phyloP scores from a whole-genome alignment of 352 stramenopile genomes.

The Globisporangium cederbergense region DNA sequence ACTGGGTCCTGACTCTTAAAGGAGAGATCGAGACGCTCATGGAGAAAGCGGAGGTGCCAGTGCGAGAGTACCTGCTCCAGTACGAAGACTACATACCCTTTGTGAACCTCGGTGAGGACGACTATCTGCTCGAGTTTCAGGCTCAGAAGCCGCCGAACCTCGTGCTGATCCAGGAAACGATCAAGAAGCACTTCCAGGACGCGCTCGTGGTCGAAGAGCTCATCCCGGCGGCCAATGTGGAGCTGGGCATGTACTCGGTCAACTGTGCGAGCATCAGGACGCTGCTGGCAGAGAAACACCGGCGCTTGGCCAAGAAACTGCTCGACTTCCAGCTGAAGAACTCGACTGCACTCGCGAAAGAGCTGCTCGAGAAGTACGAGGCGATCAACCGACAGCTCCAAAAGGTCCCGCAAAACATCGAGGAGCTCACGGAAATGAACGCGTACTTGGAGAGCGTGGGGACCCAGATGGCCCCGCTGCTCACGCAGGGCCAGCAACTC shows the following conservation, averaged over 20 bases:
- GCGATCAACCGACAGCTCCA: constrained; percentile 81
- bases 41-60: constrained; percentile 48
- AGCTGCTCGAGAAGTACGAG: constrained; percentile 81
- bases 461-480: constrained; percentile 52
- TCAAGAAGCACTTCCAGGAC: constrained; percentile 77
- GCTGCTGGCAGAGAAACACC: constrained; percentile 76
- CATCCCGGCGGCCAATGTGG: constrained; percentile 56
- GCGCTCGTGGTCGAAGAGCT: constrained; percentile 50
- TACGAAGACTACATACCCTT: constrained; percentile 88
- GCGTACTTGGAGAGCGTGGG: constrained; percentile 78
- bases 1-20: constrained; percentile 71
- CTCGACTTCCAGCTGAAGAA: constrained; percentile 76
- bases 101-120: constrained; percentile 88
- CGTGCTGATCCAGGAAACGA: constrained; percentile 57
- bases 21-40: constrained; percentile 56
- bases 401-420: constrained; percentile 89
- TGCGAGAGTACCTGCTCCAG: constrained; percentile 75
- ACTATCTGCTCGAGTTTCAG: constrained; percentile 75
- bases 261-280: constrained; percentile 65
- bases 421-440: constrained; percentile 88
- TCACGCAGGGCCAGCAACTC: constrained; percentile 71
- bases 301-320: constrained; percentile 65
- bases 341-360: constrained; percentile 64
- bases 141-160: constrained; percentile 74
- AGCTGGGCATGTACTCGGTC: constrained; percentile 84